phyloP scores from a whole-genome alignment of 371 early-diverging fungal species.

The Apophysomyces sp. region DNA sequence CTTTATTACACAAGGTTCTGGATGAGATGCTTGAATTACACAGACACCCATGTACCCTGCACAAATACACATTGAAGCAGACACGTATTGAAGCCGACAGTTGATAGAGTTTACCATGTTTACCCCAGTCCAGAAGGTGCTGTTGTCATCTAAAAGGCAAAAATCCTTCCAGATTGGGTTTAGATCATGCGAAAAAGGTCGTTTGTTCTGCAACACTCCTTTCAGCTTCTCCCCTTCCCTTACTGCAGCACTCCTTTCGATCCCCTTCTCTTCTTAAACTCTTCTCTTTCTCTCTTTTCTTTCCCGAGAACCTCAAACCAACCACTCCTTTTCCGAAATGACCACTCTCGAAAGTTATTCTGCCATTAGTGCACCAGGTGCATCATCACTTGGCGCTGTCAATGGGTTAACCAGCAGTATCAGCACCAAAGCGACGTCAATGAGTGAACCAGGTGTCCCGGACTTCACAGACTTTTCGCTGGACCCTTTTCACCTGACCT shows the following conservation, averaged over 20 bases:
- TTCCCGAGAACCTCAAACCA: neutral
- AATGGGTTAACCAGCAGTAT: neutral
- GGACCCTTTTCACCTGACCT: constrained; percentile 25
- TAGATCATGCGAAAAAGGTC: constrained; percentile 1
- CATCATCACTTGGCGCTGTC: constrained; percentile 1
- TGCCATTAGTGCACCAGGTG: constrained; percentile 9
- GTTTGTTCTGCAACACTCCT: neutral
- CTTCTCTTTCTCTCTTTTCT: neutral
- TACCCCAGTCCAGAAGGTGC: neutral
- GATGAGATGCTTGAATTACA: no score
- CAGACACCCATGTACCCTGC: no score
- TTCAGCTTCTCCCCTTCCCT: neutral
- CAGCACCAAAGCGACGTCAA: constrained; percentile 1
- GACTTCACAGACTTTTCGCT: constrained; percentile 27
- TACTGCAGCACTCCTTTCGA: constrained; percentile 1
- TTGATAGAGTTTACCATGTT: neutral
- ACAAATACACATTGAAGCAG: no score
- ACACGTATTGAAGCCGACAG: neutral
- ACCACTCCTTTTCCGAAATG: constrained; percentile 4
- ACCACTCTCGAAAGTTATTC: constrained; percentile 10
- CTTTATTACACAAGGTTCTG: no score
- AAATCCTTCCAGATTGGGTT: neutral
- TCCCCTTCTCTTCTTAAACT: neutral
- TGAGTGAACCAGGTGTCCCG: constrained; percentile 5
- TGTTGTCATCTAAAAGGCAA: neutral